Evolutionary conservation across 2,329 filamentous ascomycete species (phyloP), one percentile per base, ranked within the genome.

Genomic region (Calonectria hawksworthii): DNA sequence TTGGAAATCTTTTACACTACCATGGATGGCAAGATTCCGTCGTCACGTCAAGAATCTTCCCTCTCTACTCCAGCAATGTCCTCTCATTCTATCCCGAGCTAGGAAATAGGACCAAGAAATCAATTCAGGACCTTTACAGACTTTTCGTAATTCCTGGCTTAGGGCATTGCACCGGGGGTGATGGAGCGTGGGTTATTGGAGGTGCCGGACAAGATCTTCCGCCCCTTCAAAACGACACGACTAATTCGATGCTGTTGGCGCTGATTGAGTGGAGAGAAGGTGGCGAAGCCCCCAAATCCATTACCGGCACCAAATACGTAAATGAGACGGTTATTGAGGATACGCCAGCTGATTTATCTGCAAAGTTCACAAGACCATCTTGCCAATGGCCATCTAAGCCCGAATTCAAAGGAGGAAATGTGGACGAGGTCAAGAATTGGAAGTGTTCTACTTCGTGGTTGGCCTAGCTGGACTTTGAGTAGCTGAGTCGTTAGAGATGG

Each of bases 11-110:
- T 32, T 23, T 65, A 13, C 61, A 65, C 18, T 65, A 65, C 28
- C 61, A 65, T 18, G 61, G 61, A 8, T 65, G 41, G 38, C 61
- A 65, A 26, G 38, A 65, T 32, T 65, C 38, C 13, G 61, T 65
- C 11, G 61, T 44, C 9, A 65, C 41, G 16, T 65, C 61, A 44
- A 32, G 16, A 44, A 44, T 65, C 21, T 65, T 41, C 4, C 38
- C 41, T 8, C 38, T 65, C 41, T 65, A 65, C 11, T 65, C 34
- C 41, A 50, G 28, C 38, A 65, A 65, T 28, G 61, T 65, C 4
- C 41, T 65, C 10, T 65, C 61, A 8, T 65, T 65, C 38, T 65
- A 32, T 21, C 50, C 61, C 1, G 61, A 28, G 4, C 26, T 65
- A 2, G 61, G 41, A 23, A 65, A 65, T 16, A 34, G 38, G 13